Evolutionary conservation across 345 rosid species (phyloP).

Genomic region (Clarkia xantiana): DNA sequence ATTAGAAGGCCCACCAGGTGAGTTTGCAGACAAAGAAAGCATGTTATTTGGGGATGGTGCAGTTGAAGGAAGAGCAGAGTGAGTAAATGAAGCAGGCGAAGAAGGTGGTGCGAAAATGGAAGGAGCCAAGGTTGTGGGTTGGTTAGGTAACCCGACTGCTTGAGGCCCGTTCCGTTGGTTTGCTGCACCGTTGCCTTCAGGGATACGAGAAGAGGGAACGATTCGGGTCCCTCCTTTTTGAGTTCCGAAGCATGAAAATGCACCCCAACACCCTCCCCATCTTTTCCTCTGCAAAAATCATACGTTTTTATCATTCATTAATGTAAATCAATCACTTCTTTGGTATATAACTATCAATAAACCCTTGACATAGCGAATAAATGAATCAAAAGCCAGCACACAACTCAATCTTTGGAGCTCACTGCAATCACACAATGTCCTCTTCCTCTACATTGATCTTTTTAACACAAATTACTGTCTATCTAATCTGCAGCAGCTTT

Average conservation of each 20-base stretch:
- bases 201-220: conserved; percentile 72
- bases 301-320: too few relatives aligned
- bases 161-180: conserved; percentile 62
- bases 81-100: conserved; percentile 84
- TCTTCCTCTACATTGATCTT: too few relatives aligned
- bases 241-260: conserved; percentile 60
- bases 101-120: conserved; percentile 99
- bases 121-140: conserved; percentile 43
- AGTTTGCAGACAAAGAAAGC: conserved; percentile 56
- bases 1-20: conserved; percentile 81
- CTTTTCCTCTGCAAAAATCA: conserved; percentile 44
- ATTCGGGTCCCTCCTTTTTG: conserved; percentile 86
- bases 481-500: too few relatives aligned
- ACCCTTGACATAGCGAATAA: too few relatives aligned
- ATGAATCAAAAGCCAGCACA: too few relatives aligned
- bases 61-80: conserved; percentile 77
- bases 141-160: conserved; percentile 38
- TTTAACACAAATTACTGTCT: too few relatives aligned
- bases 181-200: conserved; percentile 53
- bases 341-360: too few relatives aligned
- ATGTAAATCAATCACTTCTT: too few relatives aligned
- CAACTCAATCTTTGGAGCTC: too few relatives aligned
- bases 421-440: too few relatives aligned
- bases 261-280: conserved; percentile 86
- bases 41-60: conserved; percentile 67